These are phyloP conservation scores for Prillingera fragicola DNA, from an alignment of 1,284 basidiomycete genomes.

Conservation along the genomic window DNA sequence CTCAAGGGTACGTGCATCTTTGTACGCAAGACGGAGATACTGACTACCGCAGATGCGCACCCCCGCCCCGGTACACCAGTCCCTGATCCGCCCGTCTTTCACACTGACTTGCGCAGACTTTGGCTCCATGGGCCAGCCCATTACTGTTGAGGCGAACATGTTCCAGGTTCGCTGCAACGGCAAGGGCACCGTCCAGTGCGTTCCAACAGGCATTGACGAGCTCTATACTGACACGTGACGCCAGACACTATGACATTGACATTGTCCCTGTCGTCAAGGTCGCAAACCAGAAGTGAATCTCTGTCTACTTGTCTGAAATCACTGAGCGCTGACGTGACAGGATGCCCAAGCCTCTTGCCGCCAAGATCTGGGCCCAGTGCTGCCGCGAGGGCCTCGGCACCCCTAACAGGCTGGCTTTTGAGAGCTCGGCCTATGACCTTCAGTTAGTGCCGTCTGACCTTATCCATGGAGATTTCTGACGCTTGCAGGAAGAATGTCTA, in stretches of 20 bases:
- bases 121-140: constrained; percentile 32
- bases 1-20: constrained; percentile 6
- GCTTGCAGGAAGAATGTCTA: constrained; percentile 39
- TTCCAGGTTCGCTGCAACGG: constrained; percentile 34
- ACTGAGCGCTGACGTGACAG: constrained; percentile 17
- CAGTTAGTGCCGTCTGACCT: constrained; percentile 21
- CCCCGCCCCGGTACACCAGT: constrained; percentile 12
- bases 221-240: not conserved
- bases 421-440: constrained; percentile 35
- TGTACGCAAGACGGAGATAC: no score
- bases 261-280: constrained; percentile 15
- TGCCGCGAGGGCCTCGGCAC: constrained; percentile 15
- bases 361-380: constrained; percentile 33
- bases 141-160: constrained; percentile 44
- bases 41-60: constrained; percentile 7
- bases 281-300: constrained; percentile 22
- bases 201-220: not conserved
- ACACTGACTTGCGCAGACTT: constrained; percentile 16
- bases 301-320: not conserved
- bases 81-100: no score
- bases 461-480: not conserved
- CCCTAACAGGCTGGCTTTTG: constrained; percentile 21
- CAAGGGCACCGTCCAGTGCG: constrained; percentile 29
- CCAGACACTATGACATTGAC: constrained; percentile 20
- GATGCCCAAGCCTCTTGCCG: constrained; percentile 38